Conservation (phyloP, 2,329 filamentous ascomycete genomes). For the Curvularia lunata region DNA sequence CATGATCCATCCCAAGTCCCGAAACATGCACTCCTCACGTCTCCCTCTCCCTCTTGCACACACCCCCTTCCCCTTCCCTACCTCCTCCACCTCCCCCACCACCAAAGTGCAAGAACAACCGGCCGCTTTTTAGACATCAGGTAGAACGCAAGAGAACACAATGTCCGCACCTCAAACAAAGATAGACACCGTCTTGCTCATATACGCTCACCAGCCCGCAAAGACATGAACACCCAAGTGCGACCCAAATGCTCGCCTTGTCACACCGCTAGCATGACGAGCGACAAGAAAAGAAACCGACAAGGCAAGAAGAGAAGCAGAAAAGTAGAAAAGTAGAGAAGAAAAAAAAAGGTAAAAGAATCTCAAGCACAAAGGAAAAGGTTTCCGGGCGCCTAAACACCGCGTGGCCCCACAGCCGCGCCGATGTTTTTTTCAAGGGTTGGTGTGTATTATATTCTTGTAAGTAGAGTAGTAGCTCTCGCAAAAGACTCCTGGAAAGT, state of each 20-base stretch:
- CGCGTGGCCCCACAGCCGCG: constrained; percentile 33
- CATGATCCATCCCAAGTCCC: constrained; percentile 17
- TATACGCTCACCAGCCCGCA: constrained; percentile 40
- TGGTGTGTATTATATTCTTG: constrained; percentile 42
- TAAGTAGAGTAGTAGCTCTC: constrained; percentile 26
- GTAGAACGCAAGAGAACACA: constrained; percentile 21
- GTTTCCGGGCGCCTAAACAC: constrained; percentile 43
- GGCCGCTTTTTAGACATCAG: constrained; percentile 29
- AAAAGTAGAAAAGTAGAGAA: no score
- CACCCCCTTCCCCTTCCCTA: constrained; percentile 2
- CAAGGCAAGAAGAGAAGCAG: neutral
- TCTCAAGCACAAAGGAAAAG: constrained; percentile 20
- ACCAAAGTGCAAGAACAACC: constrained; percentile 15
- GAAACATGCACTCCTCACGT: constrained; percentile 28
- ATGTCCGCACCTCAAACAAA: constrained; percentile 13
- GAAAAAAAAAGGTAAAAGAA: no score
- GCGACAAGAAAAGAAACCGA: neutral
- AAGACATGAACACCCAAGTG: constrained; percentile 21
- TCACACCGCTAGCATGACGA: constrained; percentile 43
- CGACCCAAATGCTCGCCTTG: constrained; percentile 22
- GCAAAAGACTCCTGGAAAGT: constrained; percentile 29
- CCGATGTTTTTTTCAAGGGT: constrained; percentile 30
- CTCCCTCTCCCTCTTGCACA: constrained; percentile 18
- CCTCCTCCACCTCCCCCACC: neutral
- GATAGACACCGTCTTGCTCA: constrained; percentile 26